These are phyloP conservation scores for Thelephora ganbajun DNA, from an alignment of 768 basidiomycete genomes.

Conservation along the genomic window DNA sequence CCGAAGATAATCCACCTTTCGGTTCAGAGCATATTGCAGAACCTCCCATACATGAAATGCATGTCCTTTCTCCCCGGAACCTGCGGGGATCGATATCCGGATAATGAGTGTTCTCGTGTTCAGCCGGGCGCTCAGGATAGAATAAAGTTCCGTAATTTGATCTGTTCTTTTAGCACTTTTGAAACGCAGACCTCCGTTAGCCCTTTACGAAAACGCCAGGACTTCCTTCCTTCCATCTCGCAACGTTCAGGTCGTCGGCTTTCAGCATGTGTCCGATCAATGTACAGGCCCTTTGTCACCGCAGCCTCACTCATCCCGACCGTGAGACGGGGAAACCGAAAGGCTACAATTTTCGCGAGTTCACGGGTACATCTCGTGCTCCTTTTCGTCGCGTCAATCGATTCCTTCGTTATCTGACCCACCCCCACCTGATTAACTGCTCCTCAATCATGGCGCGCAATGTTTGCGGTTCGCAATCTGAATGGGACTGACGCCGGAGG, in stretches of 20 bases:
- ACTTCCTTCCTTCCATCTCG: too few relatives aligned
- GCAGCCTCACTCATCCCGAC: slow-evolving; percentile 23
- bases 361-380: slow-evolving; percentile 52
- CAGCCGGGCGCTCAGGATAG: too few relatives aligned
- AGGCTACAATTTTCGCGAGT: slow-evolving; percentile 92
- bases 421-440: background rate
- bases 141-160: too few relatives aligned
- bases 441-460: slow-evolving; percentile 70
- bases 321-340: slow-evolving; percentile 89
- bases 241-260: slow-evolving; percentile 80
- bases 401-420: background rate
- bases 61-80: too few relatives aligned
- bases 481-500: slow-evolving; percentile 90
- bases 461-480: slow-evolving; percentile 90
- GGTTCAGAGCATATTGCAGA: too few relatives aligned
- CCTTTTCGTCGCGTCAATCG: slow-evolving; percentile 10
- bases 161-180: too few relatives aligned
- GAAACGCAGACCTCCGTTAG: too few relatives aligned
- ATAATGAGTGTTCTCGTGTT: too few relatives aligned
- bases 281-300: background rate
- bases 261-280: slow-evolving; percentile 38
- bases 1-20: too few relatives aligned
- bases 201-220: too few relatives aligned
- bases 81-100: too few relatives aligned
- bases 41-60: too few relatives aligned